phyloP scores from a whole-genome alignment of 805 yeast genomes.

The Blastobotrys mokoenaii region DNA sequence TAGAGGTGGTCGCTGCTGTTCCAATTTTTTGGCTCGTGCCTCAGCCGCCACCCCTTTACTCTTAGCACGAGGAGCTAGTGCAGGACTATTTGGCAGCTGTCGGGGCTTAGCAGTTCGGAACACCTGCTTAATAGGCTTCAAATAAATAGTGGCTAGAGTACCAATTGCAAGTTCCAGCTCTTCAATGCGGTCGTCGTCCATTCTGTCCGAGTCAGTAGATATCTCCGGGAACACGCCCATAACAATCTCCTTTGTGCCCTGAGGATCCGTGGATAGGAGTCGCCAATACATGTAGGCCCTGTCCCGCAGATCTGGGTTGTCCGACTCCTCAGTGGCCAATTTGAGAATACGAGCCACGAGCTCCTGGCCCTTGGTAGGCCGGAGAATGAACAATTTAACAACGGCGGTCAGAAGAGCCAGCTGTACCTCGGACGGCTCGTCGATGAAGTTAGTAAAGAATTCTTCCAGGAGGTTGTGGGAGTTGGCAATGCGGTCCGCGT shows the following conservation, averaged over 20 bases:
- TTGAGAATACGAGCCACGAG: slow-evolving; percentile 53
- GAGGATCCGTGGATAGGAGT: slow-evolving; percentile 46
- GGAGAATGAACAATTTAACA: slow-evolving; percentile 55
- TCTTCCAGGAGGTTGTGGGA: slow-evolving; percentile 35
- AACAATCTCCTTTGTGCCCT: slow-evolving; percentile 45
- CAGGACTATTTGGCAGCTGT: slow-evolving; percentile 42
- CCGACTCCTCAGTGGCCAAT: slow-evolving; percentile 62
- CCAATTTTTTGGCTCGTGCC: not conserved
- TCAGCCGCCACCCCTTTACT: not conserved
- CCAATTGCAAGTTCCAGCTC: slow-evolving; percentile 81
- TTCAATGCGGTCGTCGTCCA: slow-evolving; percentile 64
- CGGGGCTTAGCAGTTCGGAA: slow-evolving; percentile 57
- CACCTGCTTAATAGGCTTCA: slow-evolving; percentile 76
- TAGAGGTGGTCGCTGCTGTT: not conserved
- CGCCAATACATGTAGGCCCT: slow-evolving; percentile 85
- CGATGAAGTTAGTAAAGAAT: slow-evolving; percentile 40
- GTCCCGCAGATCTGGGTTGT: slow-evolving; percentile 81
- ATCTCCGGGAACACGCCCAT: slow-evolving; percentile 56
- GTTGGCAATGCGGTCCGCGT: slow-evolving; percentile 40
- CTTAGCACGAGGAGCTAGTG: slow-evolving; percentile 28
- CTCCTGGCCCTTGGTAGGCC: slow-evolving; percentile 46
- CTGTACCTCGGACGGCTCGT: slow-evolving; percentile 70
- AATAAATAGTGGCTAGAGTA: slow-evolving; percentile 69
- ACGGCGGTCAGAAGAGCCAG: slow-evolving; percentile 64
- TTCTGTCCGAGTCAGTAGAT: slow-evolving; percentile 54